Percentiles rank a stretch among this genome's conserved stretches.
Evolutionary conservation across 2,329 filamentous ascomycete genomes (phyloP).

Genomic region (Fusarium proliferatum): DNA sequence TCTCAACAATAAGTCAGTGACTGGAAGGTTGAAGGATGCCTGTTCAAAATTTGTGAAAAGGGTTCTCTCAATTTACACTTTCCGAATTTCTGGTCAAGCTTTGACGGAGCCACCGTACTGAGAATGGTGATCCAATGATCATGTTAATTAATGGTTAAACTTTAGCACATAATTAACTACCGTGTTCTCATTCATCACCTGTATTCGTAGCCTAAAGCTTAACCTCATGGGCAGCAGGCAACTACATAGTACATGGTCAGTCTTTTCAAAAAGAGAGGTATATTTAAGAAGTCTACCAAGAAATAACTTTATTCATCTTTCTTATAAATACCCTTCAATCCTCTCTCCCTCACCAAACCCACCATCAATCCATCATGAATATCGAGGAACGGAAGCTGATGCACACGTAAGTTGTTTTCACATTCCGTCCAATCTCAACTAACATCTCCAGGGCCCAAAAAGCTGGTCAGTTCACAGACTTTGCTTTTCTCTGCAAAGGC

Average conservation of each 20-base stretch:
- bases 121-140: background rate
- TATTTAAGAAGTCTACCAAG: background rate
- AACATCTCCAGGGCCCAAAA: background rate
- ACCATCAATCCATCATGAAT: background rate
- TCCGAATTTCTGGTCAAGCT: background rate
- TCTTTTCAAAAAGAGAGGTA: no score
- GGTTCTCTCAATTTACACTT: background rate
- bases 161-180: background rate
- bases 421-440: background rate
- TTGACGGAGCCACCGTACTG: background rate
- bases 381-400: background rate
- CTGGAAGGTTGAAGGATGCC: background rate
- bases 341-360: background rate
- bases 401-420: background rate
- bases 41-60: background rate
- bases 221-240: background rate
- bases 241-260: background rate
- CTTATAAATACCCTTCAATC: background rate
- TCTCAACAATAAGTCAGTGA: background rate
- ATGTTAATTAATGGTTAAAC: background rate
- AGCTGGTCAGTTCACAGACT: background rate
- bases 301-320: rapidly evolving
- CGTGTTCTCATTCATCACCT: background rate
- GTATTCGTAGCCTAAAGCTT: background rate
- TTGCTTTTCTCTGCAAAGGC: background rate